A percentile compares a stretch with the other conserved stretches of the same genome.
phyloP scores from a whole-genome alignment of 768 basidiomycete genomes.

The Macrolepiota fuliginosa region DNA sequence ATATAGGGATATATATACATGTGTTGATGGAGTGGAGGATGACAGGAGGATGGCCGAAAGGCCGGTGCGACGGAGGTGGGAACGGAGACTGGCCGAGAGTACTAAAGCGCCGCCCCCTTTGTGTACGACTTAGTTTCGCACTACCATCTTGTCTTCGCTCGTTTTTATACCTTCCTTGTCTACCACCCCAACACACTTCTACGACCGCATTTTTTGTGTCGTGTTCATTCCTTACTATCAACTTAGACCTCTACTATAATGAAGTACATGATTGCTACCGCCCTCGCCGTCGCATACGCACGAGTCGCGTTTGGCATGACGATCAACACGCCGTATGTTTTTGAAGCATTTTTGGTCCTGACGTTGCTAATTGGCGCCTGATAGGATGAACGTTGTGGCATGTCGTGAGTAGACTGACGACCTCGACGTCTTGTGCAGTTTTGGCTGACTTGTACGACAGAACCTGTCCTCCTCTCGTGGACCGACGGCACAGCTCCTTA shows the following conservation, averaged over 20 bases:
- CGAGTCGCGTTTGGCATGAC: constrained; percentile 41
- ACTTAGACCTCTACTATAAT: constrained; percentile 23
- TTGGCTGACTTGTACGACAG: constrained; percentile 29
- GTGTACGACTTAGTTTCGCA: constrained; percentile 12
- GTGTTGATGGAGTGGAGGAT: not conserved
- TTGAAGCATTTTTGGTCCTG: not conserved
- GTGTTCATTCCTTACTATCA: constrained; percentile 12
- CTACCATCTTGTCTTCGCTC: constrained; percentile 11
- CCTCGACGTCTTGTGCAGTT: not conserved
- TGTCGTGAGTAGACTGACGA: constrained; percentile 29
- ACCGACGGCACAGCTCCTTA: constrained; percentile 50
- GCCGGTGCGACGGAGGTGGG: constrained; percentile 25
- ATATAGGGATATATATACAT: not conserved
- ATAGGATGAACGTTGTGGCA: constrained; percentile 30
- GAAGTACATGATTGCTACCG: constrained; percentile 33
- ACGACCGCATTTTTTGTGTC: constrained; percentile 14
- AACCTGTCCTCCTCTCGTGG: constrained; percentile 60
- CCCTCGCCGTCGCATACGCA: constrained; percentile 33
- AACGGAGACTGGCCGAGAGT: constrained; percentile 22
- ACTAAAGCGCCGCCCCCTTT: constrained; percentile 20
- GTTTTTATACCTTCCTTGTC: constrained; percentile 10
- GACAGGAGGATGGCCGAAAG: not conserved
- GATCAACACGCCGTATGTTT: constrained; percentile 69
- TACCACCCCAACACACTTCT: not conserved
- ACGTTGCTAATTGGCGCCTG: not conserved